Percentiles rank a stretch among this genome's conserved stretches.
Evolutionary conservation across 495 filamentous ascomycete genomes (phyloP).

Genomic region (Daldinia bambusicola): DNA sequence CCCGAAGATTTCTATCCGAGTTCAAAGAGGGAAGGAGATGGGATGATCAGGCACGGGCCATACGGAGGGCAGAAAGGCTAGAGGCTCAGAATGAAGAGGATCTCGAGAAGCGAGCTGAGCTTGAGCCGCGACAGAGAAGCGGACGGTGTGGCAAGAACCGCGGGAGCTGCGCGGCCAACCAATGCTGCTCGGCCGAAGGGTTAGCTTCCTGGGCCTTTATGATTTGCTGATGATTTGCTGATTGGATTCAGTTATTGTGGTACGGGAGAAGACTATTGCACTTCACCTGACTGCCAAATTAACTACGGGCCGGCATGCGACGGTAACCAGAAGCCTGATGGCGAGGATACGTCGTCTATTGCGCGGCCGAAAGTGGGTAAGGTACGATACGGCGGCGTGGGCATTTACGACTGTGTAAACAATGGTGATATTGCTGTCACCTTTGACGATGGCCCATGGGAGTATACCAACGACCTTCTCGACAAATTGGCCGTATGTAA

Average conservation of each 20-base stretch:
- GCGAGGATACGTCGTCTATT: constrained; percentile 68
- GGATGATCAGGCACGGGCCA: constrained; percentile 27
- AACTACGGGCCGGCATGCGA: constrained; percentile 74
- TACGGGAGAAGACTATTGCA: constrained; percentile 67
- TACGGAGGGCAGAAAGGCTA: constrained; percentile 11
- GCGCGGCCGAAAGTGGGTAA: constrained; percentile 67
- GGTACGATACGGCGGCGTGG: constrained; percentile 67
- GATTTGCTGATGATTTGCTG: constrained; percentile 42
- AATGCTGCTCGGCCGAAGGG: constrained; percentile 75
- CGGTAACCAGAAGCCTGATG: constrained; percentile 70
- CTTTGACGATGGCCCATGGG: constrained; percentile 80
- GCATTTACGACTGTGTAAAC: constrained; percentile 73
- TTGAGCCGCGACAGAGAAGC: constrained; percentile 43
- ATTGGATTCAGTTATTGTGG: constrained; percentile 68
- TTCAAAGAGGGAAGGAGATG: constrained; percentile 47
- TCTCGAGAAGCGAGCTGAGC: constrained; percentile 28
- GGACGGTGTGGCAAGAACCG: constrained; percentile 52
- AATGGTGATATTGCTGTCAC: constrained; percentile 76
- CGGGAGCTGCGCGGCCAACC: constrained; percentile 63
- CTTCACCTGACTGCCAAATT: constrained; percentile 74
- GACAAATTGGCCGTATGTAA: constrained; percentile 66
- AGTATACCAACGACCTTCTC: constrained; percentile 74
- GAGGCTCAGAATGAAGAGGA: constrained; percentile 22
- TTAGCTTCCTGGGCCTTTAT: constrained; percentile 32
- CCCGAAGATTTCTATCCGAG: constrained; percentile 49